Evolutionary conservation across 75 land plant species (phyloP), one percentile per base, ranked within the genome.

Genomic region (Larix kaempferi): DNA sequence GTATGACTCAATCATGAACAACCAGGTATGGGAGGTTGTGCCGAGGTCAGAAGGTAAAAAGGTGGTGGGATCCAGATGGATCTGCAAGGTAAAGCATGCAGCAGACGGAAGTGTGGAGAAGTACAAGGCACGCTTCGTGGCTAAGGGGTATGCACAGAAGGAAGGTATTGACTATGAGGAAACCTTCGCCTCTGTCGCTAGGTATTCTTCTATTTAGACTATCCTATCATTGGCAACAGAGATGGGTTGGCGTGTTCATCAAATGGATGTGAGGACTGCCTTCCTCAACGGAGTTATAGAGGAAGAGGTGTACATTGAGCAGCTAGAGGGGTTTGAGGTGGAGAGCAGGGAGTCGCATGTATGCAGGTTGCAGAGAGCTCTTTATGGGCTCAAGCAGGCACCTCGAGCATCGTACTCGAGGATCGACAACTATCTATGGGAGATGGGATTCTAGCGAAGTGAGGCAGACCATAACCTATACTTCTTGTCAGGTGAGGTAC

Each of bases 161-260:
- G 35, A 44, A 37, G 80, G 82, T 0, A 69, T 78, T 16, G 83
- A 84, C 66, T 84, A 73, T 57, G 52, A 63, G 13, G 80, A 84
- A 7, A 84, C 83, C 23, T 84, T 84, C 55, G 63, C 83, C 6
- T 80, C 77, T 15, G 83, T 84, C 7, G 86, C 81, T 17, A 71
- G 71, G 39, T 21, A 76, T 0, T 60, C 74, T 5, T 75, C 82
- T 0, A 77, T 80, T 2, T 71, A 75, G 37, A 11, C 73, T 12
- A 3, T 80, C 0, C 19, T 84, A 33, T 71, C 81, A 10, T 27
- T 83, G 1, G 74, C 61, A 0, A 71, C 78, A 8, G 57, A 66
- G 39, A 16, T 35, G 0, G 5, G 55, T 1, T 76, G 82, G 62
- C 56, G 14, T 3, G 5, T 81, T 6, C 37, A 26, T 15, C 81